Base-by-base conservation (phyloP, 768 basidiomycete species). In the Lentinus tigrinus region DNA sequence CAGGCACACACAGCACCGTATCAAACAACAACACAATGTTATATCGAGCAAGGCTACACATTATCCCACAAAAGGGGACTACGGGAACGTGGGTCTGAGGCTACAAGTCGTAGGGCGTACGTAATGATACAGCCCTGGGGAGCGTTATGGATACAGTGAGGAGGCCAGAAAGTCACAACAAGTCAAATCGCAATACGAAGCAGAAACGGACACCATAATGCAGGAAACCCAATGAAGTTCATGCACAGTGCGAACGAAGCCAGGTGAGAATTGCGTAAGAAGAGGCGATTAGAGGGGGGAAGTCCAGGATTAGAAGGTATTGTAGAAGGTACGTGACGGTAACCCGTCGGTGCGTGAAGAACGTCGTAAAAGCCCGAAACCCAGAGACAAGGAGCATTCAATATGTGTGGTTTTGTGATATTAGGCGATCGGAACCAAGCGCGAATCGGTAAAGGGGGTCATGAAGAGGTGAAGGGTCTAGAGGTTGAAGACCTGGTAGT, bases 401-500 rank as follows among this genome's bases (percentile, higher is more conserved):
- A 46, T 23, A 9, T 13, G 21, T 19, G 21, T 19, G 9, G 43
- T 46, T 23, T 19, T 46, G 43, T 46, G 21, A 23, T 19, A 3
- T 13, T n/a, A 11, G n/a, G 43, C 13, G 43, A 24, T 5, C 13
- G 13, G 21, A 14, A 11, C n/a, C 19, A 21, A 47, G 17, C 13
- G 27, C 16, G 38, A 38, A 8, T 36, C 3, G 16, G 24, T 17
- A 39, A 27, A 48, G 43, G 26, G 37, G 39, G 17, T 38, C 19
- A 34, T 23, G 42, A 28, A 16, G 39, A 21, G 24, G 17, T 47
- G 9, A 21, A 19, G 53, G 26, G 46, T 23, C 44, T 60, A 72
- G 48, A 72, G 67, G 56, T 62, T 61, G 68, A 65, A 89, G 50
- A 84, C 73, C 69, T 91, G 89, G 71, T 91, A 91, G 73, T 91